Percentiles rank a stretch among this genome's conserved stretches.
These are phyloP conservation scores for Schizochytrium sp. DNA, from an alignment of 108 stramenopile species.

Conservation along the genomic window DNA sequence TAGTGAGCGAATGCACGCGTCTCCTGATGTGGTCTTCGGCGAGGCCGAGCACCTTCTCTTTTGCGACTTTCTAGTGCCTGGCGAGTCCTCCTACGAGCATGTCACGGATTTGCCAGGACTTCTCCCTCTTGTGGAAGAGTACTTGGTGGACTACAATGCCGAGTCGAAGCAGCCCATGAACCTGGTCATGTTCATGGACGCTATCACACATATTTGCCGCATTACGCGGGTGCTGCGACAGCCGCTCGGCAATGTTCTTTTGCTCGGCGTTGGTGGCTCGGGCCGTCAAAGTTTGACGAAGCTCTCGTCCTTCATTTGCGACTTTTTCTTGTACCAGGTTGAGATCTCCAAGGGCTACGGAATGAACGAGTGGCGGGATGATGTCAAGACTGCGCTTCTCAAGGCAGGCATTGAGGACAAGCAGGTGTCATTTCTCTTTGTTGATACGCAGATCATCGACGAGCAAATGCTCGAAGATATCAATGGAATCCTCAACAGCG, in stretches of 20 bases:
- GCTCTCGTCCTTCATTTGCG: slow-evolving; percentile 54
- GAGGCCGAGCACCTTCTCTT: slow-evolving; percentile 32
- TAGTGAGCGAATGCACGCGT: not conserved
- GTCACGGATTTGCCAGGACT: slow-evolving; percentile 36
- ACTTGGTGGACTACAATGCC: slow-evolving; percentile 54
- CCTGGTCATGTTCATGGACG: slow-evolving; percentile 57
- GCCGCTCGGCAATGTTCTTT: slow-evolving; percentile 57
- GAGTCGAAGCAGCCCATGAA: slow-evolving; percentile 59
- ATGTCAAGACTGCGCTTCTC: slow-evolving; percentile 42
- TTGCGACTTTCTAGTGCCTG: slow-evolving; percentile 50
- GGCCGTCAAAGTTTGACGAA: slow-evolving; percentile 55
- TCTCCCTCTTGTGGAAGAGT: slow-evolving; percentile 42
- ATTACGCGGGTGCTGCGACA: slow-evolving; percentile 56
- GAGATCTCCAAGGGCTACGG: slow-evolving; percentile 61
- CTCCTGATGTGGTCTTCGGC: not conserved
- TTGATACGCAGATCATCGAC: slow-evolving; percentile 56
- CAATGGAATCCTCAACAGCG: slow-evolving; percentile 57
- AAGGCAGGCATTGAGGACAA: slow-evolving; percentile 48
- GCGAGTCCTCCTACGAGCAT: slow-evolving; percentile 43
- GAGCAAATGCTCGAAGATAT: slow-evolving; percentile 60
- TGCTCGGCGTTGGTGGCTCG: slow-evolving; percentile 58
- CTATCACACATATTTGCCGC: slow-evolving; percentile 55
- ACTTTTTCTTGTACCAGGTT: slow-evolving; percentile 51
- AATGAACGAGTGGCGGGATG: slow-evolving; percentile 54
- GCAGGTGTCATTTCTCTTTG: slow-evolving; percentile 54